Conservation (phyloP, 495 filamentous ascomycete genomes). For the Cudoniella acicularis region DNA sequence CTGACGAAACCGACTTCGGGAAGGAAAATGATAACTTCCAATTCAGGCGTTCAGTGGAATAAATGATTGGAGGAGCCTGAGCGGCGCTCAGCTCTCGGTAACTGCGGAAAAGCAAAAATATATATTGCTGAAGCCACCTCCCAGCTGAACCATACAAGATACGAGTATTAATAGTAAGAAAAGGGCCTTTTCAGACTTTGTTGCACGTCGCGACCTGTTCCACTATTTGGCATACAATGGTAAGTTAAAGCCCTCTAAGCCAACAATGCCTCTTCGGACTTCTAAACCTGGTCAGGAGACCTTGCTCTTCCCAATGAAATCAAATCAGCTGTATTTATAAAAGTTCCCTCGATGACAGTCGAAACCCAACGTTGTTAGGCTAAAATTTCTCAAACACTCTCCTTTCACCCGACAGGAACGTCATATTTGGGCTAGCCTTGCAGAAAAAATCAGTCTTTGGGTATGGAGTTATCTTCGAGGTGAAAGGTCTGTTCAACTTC, state of each 20-base stretch:
- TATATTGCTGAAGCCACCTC: not conserved
- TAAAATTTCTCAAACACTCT: not conserved
- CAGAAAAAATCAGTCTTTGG: too few species aligned
- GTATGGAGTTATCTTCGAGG: too few species aligned
- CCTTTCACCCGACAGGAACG: not conserved
- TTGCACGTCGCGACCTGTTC: not conserved
- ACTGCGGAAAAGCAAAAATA: not conserved
- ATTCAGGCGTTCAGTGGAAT: conserved; percentile 14
- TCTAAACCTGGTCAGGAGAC: not conserved
- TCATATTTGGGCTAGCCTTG: too few species aligned
- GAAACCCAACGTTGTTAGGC: not conserved
- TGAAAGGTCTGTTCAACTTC: too few species aligned
- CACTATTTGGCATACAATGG: not conserved
- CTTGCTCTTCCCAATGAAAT: not conserved
- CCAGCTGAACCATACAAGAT: not conserved
- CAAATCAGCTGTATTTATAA: not conserved
- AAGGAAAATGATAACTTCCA: conserved; percentile 24
- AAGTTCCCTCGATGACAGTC: not conserved
- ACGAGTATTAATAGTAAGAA: not conserved
- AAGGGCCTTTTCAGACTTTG: not conserved
- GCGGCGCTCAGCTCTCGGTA: not conserved
- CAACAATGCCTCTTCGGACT: not conserved
- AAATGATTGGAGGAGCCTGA: not conserved
- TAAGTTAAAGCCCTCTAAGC: not conserved
- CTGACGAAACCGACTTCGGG: conserved; percentile 19